These are phyloP conservation scores for Arctium lappa DNA, from an alignment of 129 eudicot species.

Conservation along the genomic window DNA sequence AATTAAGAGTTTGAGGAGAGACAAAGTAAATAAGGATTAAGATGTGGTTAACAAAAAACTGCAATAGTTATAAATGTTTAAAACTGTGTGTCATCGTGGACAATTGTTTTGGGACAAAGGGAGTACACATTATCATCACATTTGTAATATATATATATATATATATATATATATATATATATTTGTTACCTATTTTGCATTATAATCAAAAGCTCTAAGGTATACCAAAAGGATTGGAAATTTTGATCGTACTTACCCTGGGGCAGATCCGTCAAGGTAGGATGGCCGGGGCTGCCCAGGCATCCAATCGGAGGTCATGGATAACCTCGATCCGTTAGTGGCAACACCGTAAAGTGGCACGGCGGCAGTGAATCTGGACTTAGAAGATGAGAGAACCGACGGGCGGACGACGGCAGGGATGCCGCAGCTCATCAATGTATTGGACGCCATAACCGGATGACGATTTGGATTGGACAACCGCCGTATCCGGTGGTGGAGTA, in stretches of 20 bases:
- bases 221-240: no score
- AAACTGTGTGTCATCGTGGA: no score
- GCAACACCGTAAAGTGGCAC: conserved; percentile 37
- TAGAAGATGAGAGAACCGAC: conserved; percentile 68
- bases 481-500: not conserved
- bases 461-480: not conserved
- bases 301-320: conserved; percentile 93
- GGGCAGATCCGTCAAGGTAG: conserved; percentile 96
- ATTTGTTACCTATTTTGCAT: no score
- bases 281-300: conserved; percentile 99
- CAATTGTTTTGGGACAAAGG: no score
- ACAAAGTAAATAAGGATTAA: no score
- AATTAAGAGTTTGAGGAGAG: no score
- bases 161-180: no score
- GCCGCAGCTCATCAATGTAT: conserved; percentile 79
- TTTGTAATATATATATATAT: no score
- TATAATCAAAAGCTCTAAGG: no score
- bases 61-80: no score
- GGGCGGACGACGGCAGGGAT: conserved; percentile 70
- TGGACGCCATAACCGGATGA: conserved; percentile 56
- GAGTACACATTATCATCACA: no score
- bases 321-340: conserved; percentile 39
- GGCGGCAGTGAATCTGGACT: conserved; percentile 53
- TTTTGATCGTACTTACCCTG: conserved; percentile 49
- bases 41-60: no score